Percentiles rank a stretch among this genome's conserved stretches.
phyloP scores from a whole-genome alignment of 345 rosid species.

The Camelina hispida region DNA sequence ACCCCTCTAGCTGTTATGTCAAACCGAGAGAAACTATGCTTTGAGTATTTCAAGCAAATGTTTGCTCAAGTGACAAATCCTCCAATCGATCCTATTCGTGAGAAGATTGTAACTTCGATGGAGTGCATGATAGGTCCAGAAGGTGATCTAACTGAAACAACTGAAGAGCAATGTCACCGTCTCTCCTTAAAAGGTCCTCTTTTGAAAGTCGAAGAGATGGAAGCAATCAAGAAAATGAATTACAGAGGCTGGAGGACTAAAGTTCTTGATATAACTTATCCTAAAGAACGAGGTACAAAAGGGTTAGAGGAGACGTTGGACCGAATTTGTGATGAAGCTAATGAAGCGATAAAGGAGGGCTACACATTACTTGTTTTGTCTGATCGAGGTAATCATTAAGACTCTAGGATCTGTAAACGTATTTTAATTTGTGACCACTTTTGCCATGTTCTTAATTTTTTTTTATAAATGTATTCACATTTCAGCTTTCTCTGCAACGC shows the following conservation, averaged over 20 bases:
- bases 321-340: conserved; percentile 91
- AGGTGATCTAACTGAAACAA: conserved; percentile 98
- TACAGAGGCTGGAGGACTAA: conserved; percentile 89
- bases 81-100: conserved; percentile 98
- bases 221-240: conserved; percentile 87
- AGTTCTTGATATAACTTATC: conserved; percentile 90
- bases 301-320: conserved; percentile 90
- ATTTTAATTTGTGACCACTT: background rate
- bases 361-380: conserved; percentile 87
- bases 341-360: conserved; percentile 82
- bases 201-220: conserved; percentile 78
- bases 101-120: conserved; percentile 98
- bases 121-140: conserved; percentile 99
- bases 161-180: conserved; percentile 97
- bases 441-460: conserved; percentile 5
- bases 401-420: conserved; percentile 2
- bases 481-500: conserved; percentile 77
- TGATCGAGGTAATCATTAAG: conserved; percentile 86
- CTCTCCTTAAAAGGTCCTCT: conserved; percentile 91
- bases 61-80: conserved; percentile 99
- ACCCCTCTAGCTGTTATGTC: conserved; percentile 98
- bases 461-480: background rate
- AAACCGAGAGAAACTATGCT: conserved; percentile 80
- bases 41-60: conserved; percentile 99
- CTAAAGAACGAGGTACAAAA: conserved; percentile 76